Percentiles rank a stretch among this genome's conserved stretches.
phyloP scores from a whole-genome alignment of 345 rosid genomes.

The Dipteronia dyeriana region DNA sequence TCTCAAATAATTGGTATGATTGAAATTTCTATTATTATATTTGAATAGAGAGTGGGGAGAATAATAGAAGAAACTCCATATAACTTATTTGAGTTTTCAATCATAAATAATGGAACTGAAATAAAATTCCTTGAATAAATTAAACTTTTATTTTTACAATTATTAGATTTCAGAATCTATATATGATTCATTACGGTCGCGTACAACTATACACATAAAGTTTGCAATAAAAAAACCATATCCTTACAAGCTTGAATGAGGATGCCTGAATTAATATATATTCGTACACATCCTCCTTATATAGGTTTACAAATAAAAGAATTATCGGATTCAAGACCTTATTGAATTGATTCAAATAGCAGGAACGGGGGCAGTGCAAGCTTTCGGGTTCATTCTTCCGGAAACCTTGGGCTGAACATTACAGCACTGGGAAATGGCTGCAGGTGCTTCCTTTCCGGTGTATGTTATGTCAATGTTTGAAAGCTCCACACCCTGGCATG shows the following conservation, averaged over 20 bases:
- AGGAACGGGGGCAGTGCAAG: constrained; percentile 8
- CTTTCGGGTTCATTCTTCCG: background rate
- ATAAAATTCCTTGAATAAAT: no score
- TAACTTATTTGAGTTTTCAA: background rate
- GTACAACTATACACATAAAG: no score
- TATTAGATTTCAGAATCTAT: no score
- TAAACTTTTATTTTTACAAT: no score
- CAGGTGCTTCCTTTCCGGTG: background rate
- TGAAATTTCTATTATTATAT: no score
- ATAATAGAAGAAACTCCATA: no score
- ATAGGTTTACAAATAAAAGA: background rate
- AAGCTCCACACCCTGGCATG: background rate
- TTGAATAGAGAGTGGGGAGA: no score
- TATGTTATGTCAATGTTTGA: constrained; percentile 8
- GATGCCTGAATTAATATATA: background rate
- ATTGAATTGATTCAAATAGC: background rate
- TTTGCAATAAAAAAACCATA: no score
- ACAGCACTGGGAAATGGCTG: background rate
- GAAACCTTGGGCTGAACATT: constrained; percentile 5
- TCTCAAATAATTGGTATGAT: no score
- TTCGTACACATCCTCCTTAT: background rate
- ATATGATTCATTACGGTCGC: no score
- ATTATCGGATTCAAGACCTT: no score
- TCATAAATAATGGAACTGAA: no score
- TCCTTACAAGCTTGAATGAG: background rate